These are phyloP conservation scores for Coemansia asiatica DNA, from an alignment of 192 early-diverging fungal species.

Conservation along the genomic window DNA sequence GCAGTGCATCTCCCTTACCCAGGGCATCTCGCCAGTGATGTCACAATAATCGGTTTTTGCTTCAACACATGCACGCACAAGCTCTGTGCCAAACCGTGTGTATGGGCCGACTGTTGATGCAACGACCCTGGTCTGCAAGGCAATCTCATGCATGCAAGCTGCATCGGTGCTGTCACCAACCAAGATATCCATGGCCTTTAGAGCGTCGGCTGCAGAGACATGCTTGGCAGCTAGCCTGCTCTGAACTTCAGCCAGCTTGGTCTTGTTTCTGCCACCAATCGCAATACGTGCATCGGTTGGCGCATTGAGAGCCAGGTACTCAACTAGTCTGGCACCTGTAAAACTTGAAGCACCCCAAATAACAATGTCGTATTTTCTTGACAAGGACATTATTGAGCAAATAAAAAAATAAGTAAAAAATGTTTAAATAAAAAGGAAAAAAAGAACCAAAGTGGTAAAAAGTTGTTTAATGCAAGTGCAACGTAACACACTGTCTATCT, in stretches of 20 bases:
- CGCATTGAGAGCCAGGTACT: constrained; percentile 60
- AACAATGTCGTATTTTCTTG: neutral
- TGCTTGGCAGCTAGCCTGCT: constrained; percentile 58
- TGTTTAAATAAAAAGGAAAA: neutral
- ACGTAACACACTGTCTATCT: no score
- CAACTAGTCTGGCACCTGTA: constrained; percentile 71
- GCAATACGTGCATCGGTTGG: constrained; percentile 64
- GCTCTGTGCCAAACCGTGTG: constrained; percentile 64
- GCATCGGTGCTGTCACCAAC: constrained; percentile 67
- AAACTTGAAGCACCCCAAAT: constrained; percentile 78
- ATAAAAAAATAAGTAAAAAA: neutral
- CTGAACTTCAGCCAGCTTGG: constrained; percentile 65
- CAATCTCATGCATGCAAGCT: constrained; percentile 62
- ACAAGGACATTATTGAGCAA: neutral
- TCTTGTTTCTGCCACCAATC: constrained; percentile 71
- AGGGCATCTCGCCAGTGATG: constrained; percentile 80
- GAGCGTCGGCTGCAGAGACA: constrained; percentile 3
- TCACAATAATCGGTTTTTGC: constrained; percentile 81
- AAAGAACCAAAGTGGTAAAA: no score
- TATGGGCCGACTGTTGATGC: constrained; percentile 85
- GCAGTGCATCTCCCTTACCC: constrained; percentile 64
- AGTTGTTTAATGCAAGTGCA: no score
- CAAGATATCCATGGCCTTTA: constrained; percentile 58
- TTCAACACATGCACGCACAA: constrained; percentile 53
- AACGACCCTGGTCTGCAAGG: constrained; percentile 67